phyloP scores from a whole-genome alignment of 1,284 basidiomycete genomes.

The Leccinum pachyderme region DNA sequence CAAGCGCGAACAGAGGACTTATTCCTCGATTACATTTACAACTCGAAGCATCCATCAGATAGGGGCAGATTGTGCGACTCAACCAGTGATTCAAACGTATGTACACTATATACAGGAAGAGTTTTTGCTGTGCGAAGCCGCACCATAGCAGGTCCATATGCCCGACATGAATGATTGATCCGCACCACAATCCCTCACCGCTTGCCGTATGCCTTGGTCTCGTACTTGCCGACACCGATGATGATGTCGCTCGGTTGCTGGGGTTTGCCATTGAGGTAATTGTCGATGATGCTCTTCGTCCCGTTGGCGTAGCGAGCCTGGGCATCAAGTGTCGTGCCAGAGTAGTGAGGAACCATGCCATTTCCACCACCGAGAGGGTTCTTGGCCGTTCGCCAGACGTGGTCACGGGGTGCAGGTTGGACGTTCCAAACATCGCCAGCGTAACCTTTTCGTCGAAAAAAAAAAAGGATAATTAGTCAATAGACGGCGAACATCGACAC shows the following conservation, averaged over 20 bases:
- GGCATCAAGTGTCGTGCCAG: slow-evolving; percentile 89
- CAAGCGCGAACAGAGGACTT: neutral
- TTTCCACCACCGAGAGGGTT: slow-evolving; percentile 80
- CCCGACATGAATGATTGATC: neutral
- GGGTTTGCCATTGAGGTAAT: slow-evolving; percentile 66
- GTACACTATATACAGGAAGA: neutral
- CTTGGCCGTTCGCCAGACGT: slow-evolving; percentile 83
- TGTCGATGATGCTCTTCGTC: slow-evolving; percentile 75
- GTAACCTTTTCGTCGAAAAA: slow-evolving; percentile 40
- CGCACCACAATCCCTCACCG: neutral
- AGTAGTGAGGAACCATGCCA: slow-evolving; percentile 86
- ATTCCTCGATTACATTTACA: neutral
- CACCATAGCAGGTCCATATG: neutral
- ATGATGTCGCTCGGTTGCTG: slow-evolving; percentile 86
- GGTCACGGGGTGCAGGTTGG: slow-evolving; percentile 83
- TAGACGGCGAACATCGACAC: no score
- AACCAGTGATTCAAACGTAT: neutral
- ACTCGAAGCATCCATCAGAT: neutral
- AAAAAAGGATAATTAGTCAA: neutral
- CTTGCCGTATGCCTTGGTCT: slow-evolving; percentile 57
- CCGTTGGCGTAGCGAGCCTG: slow-evolving; percentile 88
- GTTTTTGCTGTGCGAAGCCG: no score
- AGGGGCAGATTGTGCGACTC: neutral
- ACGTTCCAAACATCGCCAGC: slow-evolving; percentile 77
- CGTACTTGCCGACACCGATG: slow-evolving; percentile 62